These are phyloP conservation scores for Plasmodium relictum DNA, from an alignment of 169 alveolate species.

Conservation along the genomic window DNA sequence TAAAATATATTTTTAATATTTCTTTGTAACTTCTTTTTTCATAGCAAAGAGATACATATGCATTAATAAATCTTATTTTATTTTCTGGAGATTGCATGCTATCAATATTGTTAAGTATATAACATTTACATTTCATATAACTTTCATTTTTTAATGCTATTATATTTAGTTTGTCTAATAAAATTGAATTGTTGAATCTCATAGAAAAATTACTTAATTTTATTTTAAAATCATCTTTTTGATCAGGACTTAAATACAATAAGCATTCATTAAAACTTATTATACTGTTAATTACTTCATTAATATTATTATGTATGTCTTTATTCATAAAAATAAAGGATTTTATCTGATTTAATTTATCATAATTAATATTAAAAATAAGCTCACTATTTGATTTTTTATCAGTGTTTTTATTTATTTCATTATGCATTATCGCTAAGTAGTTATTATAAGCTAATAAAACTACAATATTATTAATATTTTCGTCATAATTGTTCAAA, in stretches of 20 bases:
- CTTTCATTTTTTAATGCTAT: conserved; percentile 11
- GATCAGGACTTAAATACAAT: background rate
- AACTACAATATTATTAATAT: background rate
- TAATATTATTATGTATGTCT: background rate
- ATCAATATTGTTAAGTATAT: conserved; percentile 36
- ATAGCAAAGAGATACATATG: conserved; percentile 43
- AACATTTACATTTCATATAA: conserved; percentile 49
- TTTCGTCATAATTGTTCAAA: conserved; percentile 12
- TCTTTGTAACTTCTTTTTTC: conserved; percentile 56
- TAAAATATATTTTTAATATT: conserved; percentile 26
- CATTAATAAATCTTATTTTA: conserved; percentile 54
- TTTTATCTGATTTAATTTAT: conserved; percentile 28
- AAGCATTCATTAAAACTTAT: conserved; percentile 35
- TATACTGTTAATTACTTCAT: background rate
- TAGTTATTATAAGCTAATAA: conserved; percentile 58
- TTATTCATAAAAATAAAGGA: conserved; percentile 20
- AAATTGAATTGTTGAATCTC: conserved; percentile 20
- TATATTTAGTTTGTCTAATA: conserved; percentile 34
- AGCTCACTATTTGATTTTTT: background rate
- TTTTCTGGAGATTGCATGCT: conserved; percentile 29
- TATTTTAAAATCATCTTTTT: conserved; percentile 31
- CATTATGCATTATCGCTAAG: conserved; percentile 52
- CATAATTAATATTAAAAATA: conserved; percentile 21
- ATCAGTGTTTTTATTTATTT: background rate
- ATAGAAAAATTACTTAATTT: conserved; percentile 16